Evolutionary conservation across 2,329 filamentous ascomycete species (phyloP).

Genomic region (Sporothrix pallida): DNA sequence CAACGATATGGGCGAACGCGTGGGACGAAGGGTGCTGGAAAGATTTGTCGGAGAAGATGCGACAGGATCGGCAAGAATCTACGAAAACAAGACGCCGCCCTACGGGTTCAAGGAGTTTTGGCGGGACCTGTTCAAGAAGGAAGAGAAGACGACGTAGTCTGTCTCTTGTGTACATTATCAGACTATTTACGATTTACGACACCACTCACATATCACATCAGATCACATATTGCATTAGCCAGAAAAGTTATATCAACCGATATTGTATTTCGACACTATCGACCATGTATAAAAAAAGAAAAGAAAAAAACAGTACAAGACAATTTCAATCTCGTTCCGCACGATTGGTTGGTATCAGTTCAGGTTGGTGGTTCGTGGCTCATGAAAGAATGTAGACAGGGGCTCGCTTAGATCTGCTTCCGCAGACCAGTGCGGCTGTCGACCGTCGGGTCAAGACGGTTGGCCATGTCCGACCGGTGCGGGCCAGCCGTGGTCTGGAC

Average conservation of each 20-base stretch:
- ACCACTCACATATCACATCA: background rate
- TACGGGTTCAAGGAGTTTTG: constrained; percentile 92
- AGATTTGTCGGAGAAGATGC: constrained; percentile 59
- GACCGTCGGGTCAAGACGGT: constrained; percentile 55
- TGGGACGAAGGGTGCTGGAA: constrained; percentile 63
- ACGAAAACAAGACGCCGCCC: constrained; percentile 74
- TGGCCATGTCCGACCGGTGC: constrained; percentile 49
- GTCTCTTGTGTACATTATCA: background rate
- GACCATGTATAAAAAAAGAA: background rate
- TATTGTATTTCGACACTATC: constrained; percentile 8
- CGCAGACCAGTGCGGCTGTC: constrained; percentile 49
- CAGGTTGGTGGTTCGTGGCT: constrained; percentile 2
- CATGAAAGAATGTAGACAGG: background rate
- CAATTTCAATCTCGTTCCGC: constrained; percentile 19
- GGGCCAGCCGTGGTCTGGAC: constrained; percentile 49
- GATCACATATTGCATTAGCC: background rate
- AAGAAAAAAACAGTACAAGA: background rate
- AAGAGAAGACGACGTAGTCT: background rate
- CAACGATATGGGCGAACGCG: constrained; percentile 46
- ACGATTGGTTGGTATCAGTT: constrained; percentile 8
- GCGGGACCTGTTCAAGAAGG: constrained; percentile 69
- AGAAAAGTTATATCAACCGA: background rate
- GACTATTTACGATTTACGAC: background rate
- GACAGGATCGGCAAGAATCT: constrained; percentile 60
- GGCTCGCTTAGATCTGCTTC: constrained; percentile 45